phyloP scores from a whole-genome alignment of 208 protist species.

The Leishmania major region DNA sequence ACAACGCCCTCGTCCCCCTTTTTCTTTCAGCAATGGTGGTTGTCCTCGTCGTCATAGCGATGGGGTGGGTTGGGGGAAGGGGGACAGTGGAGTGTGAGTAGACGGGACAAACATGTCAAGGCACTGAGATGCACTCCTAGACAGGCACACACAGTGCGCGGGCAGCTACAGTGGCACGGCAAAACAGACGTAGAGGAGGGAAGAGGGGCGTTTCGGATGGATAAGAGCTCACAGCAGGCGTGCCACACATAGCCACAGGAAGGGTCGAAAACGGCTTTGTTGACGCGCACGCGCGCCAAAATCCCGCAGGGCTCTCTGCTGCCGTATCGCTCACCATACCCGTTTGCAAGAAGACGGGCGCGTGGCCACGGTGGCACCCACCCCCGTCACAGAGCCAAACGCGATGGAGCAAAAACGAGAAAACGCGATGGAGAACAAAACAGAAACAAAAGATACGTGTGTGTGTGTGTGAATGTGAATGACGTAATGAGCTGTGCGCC shows the following conservation, averaged over 20 bases:
- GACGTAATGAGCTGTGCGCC: not conserved
- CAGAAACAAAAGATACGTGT: too few species aligned
- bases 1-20: not conserved
- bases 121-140: not conserved
- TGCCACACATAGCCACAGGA: not conserved
- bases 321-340: not conserved
- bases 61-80: not conserved
- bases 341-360: not conserved
- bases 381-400: not conserved
- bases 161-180: not conserved
- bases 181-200: not conserved
- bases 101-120: not conserved
- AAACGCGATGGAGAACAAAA: not conserved
- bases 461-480: constrained; percentile 9
- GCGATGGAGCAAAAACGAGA: not conserved
- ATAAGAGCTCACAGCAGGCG: not conserved
- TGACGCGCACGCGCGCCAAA: too few species aligned
- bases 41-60: not conserved
- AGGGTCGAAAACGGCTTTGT: not conserved
- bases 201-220: not conserved
- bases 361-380: not conserved
- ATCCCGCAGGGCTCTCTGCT: not conserved
- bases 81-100: not conserved
- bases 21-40: not conserved
- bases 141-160: not conserved